Evolutionary conservation across 805 yeast species (phyloP).

Genomic region (Kockiozyma suomiensis): DNA sequence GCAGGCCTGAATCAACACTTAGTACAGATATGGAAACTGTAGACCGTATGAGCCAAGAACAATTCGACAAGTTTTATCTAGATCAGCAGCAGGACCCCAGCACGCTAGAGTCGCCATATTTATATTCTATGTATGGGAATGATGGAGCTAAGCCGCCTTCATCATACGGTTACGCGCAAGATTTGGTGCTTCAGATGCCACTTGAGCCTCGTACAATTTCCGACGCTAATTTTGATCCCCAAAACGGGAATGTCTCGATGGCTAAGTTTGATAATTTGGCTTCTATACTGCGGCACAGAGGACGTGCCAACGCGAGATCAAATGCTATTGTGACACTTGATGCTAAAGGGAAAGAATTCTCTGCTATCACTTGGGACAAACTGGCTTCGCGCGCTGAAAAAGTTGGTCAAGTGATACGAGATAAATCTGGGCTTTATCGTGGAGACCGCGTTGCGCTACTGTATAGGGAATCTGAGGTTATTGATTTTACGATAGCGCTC

Average conservation of each 20-base stretch:
- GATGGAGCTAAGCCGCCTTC: conserved; percentile 15
- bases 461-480: conserved; percentile 79
- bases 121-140: background rate
- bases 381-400: conserved; percentile 80
- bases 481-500: conserved; percentile 82
- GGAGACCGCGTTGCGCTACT: conserved; percentile 84
- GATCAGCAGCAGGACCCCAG: conserved; percentile 2
- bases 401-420: conserved; percentile 79
- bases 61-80: background rate
- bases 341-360: conserved; percentile 75
- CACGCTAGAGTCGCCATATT: background rate
- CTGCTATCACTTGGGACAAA: conserved; percentile 85
- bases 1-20: background rate
- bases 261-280: conserved; percentile 62
- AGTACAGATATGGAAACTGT: background rate
- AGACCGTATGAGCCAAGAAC: background rate
- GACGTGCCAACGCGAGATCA: conserved; percentile 63
- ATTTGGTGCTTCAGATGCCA: conserved; percentile 53
- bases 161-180: conserved; percentile 5
- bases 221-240: conserved; percentile 45
- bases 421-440: conserved; percentile 69
- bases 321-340: conserved; percentile 75
- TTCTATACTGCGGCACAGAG: conserved; percentile 72
- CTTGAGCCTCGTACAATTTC: conserved; percentile 60
- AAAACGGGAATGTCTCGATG: conserved; percentile 36